Base-by-base conservation (phyloP, 345 rosid species). In the Geranium brycei region DNA sequence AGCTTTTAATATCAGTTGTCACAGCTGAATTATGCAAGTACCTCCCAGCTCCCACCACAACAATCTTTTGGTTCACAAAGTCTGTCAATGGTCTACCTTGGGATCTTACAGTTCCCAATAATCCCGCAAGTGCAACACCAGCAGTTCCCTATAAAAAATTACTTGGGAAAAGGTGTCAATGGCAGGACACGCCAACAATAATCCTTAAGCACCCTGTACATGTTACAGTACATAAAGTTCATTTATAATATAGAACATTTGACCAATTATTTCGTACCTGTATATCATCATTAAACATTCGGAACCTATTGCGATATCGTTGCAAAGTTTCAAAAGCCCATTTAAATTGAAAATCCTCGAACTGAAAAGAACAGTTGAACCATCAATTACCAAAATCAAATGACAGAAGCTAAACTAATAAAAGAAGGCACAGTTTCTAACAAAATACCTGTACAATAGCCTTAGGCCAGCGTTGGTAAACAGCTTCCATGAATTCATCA, bases 21-120 rank as follows among this genome's bases (percentile, higher is more conserved):
- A 30, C 19, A 66, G 53, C 18, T 13, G 40, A 62, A 51, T 35
- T 40, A 61, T 59, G 58, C 31, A 75, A 75, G 65, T 84, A 93
- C 99, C 97, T 93, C 68, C 99, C 99, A 75, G 99, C 99, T 79
- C 99, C 99, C 67, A 84, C 99, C 63, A 93, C 97, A 60, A 93
- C 99, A 71, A 93, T 90, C 82, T 93, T 93, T 80, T 93, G 99
- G 68, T 90, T 86, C 41, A 75, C 77, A 72, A 90, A 93, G 76
- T 93, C 97, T 0, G 86, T 77, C 71, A 88, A 66, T 28, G 97
- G 82, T 19, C 72, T 83, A 62, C 99, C 99, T 84, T 93, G 99
- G 59, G 99, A 85, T 80, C 99, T 85, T 28, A 87, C 97, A 63
- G 91, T 66, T 75, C 99, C 97, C 78, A 93, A 76, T 57, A 93